These are phyloP conservation scores for Ceratocystis diversiconidia DNA, from an alignment of 2,329 filamentous ascomycete genomes.

Conservation along the genomic window DNA sequence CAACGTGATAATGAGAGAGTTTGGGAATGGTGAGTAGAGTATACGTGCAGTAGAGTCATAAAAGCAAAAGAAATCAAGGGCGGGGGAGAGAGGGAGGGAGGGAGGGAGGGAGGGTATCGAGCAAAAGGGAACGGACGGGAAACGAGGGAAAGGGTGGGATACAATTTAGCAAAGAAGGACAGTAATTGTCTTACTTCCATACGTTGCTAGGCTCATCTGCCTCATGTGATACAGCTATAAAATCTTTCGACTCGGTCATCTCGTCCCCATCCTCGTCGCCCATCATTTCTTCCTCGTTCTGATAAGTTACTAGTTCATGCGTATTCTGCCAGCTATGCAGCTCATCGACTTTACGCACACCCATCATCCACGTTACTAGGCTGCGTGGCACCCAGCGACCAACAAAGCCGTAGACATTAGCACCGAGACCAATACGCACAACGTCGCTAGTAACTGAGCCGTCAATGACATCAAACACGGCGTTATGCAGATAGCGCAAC, in stretches of 20 bases:
- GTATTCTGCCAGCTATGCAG: conserved; percentile 39
- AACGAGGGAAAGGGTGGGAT: not conserved
- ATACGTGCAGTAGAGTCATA: not conserved
- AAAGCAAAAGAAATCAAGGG: not conserved
- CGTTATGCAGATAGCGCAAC: conserved; percentile 66
- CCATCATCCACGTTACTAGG: conserved; percentile 89
- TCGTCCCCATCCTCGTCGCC: conserved; percentile 9
- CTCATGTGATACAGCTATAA: conserved; percentile 35
- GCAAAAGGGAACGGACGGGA: not conserved
- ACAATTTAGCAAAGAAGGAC: not conserved
- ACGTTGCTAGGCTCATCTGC: conserved; percentile 24
- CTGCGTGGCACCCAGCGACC: conserved; percentile 64
- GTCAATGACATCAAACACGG: conserved; percentile 80
- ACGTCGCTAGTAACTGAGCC: conserved; percentile 45
- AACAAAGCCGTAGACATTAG: conserved; percentile 70
- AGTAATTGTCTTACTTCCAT: conserved; percentile 23
- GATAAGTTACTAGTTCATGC: not conserved
- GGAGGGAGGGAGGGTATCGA: not conserved
- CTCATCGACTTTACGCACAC: conserved; percentile 49
- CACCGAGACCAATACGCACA: conserved; percentile 72
- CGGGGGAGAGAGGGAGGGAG: no score
- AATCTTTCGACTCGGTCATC: conserved; percentile 30
- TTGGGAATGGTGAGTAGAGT: not conserved
- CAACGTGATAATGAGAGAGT: not conserved
- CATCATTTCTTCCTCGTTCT: conserved; percentile 6